Evolutionary conservation across 306 rosid species (phyloP).

Genomic region (cucumber (Cucumis sativus)): DNA sequence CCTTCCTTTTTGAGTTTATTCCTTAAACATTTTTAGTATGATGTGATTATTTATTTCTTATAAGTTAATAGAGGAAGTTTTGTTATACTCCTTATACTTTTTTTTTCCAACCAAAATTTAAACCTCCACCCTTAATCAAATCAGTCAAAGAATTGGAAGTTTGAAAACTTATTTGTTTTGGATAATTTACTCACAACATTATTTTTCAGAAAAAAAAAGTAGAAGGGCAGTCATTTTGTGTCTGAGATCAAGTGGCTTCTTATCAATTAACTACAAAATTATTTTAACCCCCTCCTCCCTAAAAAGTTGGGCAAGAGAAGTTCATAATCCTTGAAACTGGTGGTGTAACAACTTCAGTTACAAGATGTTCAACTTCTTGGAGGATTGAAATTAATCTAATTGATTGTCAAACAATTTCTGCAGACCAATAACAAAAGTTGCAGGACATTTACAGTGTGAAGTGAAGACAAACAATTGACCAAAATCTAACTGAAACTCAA

Average conservation of each 20-base stretch:
- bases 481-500: background rate
- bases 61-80: background rate
- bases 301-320: too few species aligned
- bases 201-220: background rate
- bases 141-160: background rate
- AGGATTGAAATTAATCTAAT: background rate
- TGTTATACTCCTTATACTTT: too few species aligned
- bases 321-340: background rate
- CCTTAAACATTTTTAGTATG: too few species aligned
- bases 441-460: conserved; percentile 5
- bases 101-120: too few species aligned
- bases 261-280: too few species aligned
- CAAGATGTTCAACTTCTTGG: background rate
- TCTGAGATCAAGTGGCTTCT: too few species aligned
- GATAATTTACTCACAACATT: background rate
- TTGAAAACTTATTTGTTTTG: background rate
- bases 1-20: background rate
- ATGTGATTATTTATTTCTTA: background rate
- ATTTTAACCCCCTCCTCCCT: too few species aligned
- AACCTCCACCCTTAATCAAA: background rate
- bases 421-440: background rate
- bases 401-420: background rate
- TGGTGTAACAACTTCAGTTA: background rate
- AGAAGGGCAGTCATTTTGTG: too few species aligned
- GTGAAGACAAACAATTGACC: background rate